These are phyloP conservation scores for Singerocomus rubriflavus DNA, from an alignment of 1,284 basidiomycete species.

Conservation along the genomic window DNA sequence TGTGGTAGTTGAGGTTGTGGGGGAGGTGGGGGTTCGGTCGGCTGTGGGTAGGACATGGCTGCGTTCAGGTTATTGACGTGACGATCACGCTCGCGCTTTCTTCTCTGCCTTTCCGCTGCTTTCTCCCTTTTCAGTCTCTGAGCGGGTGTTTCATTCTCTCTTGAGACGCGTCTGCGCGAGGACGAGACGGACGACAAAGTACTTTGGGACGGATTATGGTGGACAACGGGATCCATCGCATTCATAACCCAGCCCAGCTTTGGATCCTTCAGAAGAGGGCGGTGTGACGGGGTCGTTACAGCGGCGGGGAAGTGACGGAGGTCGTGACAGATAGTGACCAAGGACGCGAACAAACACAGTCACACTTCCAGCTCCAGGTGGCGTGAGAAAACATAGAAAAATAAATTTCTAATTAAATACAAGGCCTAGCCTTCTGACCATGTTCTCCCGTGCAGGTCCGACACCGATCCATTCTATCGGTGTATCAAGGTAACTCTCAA, in stretches of 20 bases:
- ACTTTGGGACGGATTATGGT: constrained; percentile 32
- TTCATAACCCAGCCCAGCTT: constrained; percentile 23
- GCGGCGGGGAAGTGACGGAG: constrained; percentile 35
- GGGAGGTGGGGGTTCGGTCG: constrained; percentile 24
- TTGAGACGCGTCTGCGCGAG: constrained; percentile 49
- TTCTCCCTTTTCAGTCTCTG: constrained; percentile 75
- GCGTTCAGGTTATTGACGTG: constrained; percentile 40
- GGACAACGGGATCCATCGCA: constrained; percentile 35
- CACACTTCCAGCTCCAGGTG: constrained; percentile 29
- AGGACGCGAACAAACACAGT: constrained; percentile 26
- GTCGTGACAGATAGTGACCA: constrained; percentile 47
- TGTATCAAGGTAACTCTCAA: constrained; percentile 80
- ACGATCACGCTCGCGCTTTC: constrained; percentile 75
- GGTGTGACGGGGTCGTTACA: constrained; percentile 35
- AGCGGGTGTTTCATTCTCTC: constrained; percentile 67
- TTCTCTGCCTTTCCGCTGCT: constrained; percentile 73
- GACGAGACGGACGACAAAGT: constrained; percentile 31
- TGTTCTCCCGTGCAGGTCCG: constrained; percentile 79
- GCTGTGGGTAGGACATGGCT: constrained; percentile 37
- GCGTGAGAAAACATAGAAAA: constrained; percentile 24
- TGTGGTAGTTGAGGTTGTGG: constrained; percentile 31
- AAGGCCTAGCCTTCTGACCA: constrained; percentile 48
- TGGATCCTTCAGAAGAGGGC: constrained; percentile 18
- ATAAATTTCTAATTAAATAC: constrained; percentile 23
- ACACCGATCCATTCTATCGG: constrained; percentile 91